Evolutionary conservation across 805 yeast genomes (phyloP).

Genomic region (Suhomyces canberraensis): DNA sequence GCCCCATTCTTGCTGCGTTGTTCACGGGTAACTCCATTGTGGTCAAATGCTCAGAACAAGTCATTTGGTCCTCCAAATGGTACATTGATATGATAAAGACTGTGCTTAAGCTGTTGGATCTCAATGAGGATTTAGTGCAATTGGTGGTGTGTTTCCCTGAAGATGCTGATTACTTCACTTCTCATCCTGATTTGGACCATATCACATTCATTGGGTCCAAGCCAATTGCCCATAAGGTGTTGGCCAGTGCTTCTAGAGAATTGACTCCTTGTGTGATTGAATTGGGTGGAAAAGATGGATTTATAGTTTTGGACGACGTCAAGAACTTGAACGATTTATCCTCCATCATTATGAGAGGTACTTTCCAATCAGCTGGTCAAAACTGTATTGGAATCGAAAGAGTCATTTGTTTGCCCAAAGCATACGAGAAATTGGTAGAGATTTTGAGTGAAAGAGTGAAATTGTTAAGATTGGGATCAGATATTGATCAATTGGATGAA

Average conservation of each 20-base stretch:
- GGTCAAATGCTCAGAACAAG: conserved; percentile 93
- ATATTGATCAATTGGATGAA: conserved; percentile 84
- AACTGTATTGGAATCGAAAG: conserved; percentile 97
- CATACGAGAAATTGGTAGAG: conserved; percentile 60
- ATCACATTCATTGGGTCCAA: conserved; percentile 95
- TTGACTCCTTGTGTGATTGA: conserved; percentile 95
- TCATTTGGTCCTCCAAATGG: conserved; percentile 88
- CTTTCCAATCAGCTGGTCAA: conserved; percentile 96
- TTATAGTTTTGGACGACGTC: conserved; percentile 80
- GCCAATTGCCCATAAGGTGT: conserved; percentile 88
- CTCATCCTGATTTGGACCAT: conserved; percentile 80
- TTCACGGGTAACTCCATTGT: conserved; percentile 91
- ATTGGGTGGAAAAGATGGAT: conserved; percentile 94
- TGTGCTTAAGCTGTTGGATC: conserved; percentile 70
- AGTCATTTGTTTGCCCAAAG: conserved; percentile 72
- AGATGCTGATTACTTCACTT: conserved; percentile 80
- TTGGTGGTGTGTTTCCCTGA: conserved; percentile 86
- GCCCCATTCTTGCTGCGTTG: conserved; percentile 85
- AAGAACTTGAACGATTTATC: conserved; percentile 50
- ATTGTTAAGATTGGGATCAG: conserved; percentile 76
- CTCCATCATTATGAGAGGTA: conserved; percentile 87
- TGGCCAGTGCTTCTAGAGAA: conserved; percentile 76
- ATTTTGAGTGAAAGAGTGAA: conserved; percentile 58
- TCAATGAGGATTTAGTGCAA: conserved; percentile 81
- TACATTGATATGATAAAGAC: conserved; percentile 69